Base-by-base conservation (phyloP, 139 green algal genomes). In the Chloropicon primus region DNA sequence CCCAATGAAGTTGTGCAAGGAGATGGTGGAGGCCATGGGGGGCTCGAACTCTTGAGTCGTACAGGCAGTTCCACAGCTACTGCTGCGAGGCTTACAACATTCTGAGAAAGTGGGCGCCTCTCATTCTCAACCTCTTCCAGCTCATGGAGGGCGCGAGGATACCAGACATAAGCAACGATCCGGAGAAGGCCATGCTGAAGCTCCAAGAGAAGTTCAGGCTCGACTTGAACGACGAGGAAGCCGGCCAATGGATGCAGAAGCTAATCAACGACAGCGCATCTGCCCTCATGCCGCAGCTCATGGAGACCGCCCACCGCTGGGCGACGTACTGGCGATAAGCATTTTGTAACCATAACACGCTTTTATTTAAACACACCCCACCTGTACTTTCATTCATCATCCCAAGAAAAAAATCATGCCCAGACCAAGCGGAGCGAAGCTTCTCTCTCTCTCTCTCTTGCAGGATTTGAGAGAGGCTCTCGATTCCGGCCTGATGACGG, bases 21-120 rank as follows among this genome's bases (percentile, higher is more conserved):
- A 88, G 78, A 96, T 97, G 88, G 88, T 98, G 25, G 94, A 97
- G 54, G 93, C 89, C 22, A 96, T 98, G 93, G 94, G 94, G 2
- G 94, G 93, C 17, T 54, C 76, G 74, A 90, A 79, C 74, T 75
- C 80, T 21, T 5, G 41, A 62, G 41, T 86, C 91, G 84, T 98
- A 96, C 79, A 81, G 75, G 26, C 77, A 82, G 71, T 93, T 96
- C 86, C 81, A 87, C 74, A 92, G 86, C 79, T 89, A 88, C 77
- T 88, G 81, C 71, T 94, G 89, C 71, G 95, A 99, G 87, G 96
- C 96, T 17, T 98, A 96, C 89, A 98, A 98, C 90, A 97, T 98
- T 80, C 84, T 99, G 79, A 89, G 96, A 71, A 97, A 97, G 87
- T 90, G 78, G 23, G 84, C 88, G n/a, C 89, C 90, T 80, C 89